These are phyloP conservation scores for Neurospora cerealis DNA, from an alignment of 495 filamentous ascomycete genomes.

Conservation along the genomic window DNA sequence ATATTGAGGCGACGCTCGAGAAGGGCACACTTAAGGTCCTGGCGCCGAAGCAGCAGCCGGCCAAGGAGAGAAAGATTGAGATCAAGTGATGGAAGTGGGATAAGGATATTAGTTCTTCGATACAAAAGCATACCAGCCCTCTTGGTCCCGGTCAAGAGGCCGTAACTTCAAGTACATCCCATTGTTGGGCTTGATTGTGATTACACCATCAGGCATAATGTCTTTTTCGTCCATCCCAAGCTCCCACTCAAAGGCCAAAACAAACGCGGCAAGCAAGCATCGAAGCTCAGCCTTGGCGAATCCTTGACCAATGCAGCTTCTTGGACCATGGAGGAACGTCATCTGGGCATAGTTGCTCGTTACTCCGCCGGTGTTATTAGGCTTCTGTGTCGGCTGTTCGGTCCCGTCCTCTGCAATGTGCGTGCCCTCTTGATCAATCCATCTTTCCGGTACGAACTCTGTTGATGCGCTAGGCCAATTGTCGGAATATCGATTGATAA, in stretches of 20 bases:
- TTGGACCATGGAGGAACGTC: constrained; percentile 49
- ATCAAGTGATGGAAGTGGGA: background rate
- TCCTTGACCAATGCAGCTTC: constrained; percentile 51
- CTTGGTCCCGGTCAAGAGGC: background rate
- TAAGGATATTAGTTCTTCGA: background rate
- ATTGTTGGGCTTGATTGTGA: constrained; percentile 52
- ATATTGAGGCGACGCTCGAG: constrained; percentile 13
- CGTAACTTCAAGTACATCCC: constrained; percentile 35
- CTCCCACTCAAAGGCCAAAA: constrained; percentile 60
- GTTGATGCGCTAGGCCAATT: constrained; percentile 10
- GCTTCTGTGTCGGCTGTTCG: constrained; percentile 3
- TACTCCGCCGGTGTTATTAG: constrained; percentile 34
- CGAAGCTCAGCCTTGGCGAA: constrained; percentile 79
- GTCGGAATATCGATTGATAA: constrained; percentile 7
- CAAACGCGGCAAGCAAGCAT: constrained; percentile 60
- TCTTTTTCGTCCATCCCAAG: constrained; percentile 41
- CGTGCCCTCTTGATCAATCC: constrained; percentile 15
- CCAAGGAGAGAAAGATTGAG: constrained; percentile 7
- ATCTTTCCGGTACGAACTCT: constrained; percentile 10
- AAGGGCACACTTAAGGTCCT: constrained; percentile 12
- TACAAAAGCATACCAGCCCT: background rate
- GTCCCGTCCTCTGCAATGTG: background rate
- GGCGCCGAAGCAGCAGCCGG: constrained; percentile 10
- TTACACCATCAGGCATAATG: constrained; percentile 43
- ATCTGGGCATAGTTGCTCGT: constrained; percentile 47